Evolutionary conservation across 805 yeast genomes (phyloP).

Genomic region (Lachancea quebecensis): DNA sequence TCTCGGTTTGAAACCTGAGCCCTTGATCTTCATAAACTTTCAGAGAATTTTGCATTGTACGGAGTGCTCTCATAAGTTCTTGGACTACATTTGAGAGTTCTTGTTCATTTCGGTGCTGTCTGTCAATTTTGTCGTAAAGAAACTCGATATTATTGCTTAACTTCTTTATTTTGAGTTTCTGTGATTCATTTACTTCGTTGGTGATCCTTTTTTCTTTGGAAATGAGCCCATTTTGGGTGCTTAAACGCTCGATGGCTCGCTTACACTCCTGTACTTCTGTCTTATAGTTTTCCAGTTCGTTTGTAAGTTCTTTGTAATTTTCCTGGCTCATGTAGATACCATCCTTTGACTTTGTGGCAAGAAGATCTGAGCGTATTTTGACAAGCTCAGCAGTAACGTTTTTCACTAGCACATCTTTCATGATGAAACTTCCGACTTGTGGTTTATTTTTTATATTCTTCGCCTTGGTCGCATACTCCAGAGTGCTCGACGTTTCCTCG

Average conservation of each 20-base stretch:
- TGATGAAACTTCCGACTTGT: constrained; percentile 54
- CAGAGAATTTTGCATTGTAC: constrained; percentile 18
- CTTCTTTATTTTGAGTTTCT: constrained; percentile 21
- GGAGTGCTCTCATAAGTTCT: constrained; percentile 16
- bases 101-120: constrained; percentile 23
- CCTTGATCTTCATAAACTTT: constrained; percentile 19
- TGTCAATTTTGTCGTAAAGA: constrained; percentile 23
- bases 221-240: constrained; percentile 32
- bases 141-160: constrained; percentile 21
- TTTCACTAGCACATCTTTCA: constrained; percentile 43
- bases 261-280: constrained; percentile 44
- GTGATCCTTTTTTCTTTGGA: constrained; percentile 26
- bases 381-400: constrained; percentile 43
- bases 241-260: constrained; percentile 36
- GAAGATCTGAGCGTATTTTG: constrained; percentile 48
- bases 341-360: constrained; percentile 55
- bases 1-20: constrained; percentile 14
- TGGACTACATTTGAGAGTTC: constrained; percentile 19
- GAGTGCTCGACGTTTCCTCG: constrained; percentile 80
- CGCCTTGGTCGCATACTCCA: constrained; percentile 84
- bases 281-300: constrained; percentile 42
- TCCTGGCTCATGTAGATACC: constrained; percentile 59
- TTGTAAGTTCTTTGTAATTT: constrained; percentile 47
- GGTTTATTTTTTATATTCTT: constrained; percentile 70
- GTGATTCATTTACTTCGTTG: constrained; percentile 23